Evolutionary conservation across 768 basidiomycete genomes (phyloP), one percentile per base, ranked within the genome.

Genomic region (Cyathus striatus): DNA sequence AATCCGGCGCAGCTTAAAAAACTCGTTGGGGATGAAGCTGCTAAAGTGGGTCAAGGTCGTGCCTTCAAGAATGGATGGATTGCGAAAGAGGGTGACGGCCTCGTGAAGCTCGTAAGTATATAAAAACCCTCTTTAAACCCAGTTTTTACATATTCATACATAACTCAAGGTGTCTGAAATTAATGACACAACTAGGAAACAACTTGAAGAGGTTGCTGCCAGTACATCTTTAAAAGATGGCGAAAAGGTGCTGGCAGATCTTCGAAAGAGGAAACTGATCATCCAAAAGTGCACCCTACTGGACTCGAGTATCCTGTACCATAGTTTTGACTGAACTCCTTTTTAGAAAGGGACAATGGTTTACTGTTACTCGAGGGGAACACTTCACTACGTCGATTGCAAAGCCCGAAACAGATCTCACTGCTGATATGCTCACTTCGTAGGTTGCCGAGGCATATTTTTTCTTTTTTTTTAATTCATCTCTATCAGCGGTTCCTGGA

Each of bases 61-160:
- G 96, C 95, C 16, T 96, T 99, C 77, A 97, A 94, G 70, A 92
- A 88, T 53, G 89, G 87, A 43, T 99, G 96, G 96, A 91, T 98
- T 48, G 75, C 72, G 17, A 98, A 97, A 63, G 87, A 95, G 49
- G 90, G 88, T 6, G 76, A 79, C 49, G 90, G 87, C 16, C 79
- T 99, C 50, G 80, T 95, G 36, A 87, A 88, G 68, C 71, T 83
- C 48, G 94, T 95, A 48, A 51, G 89, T 76, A 9, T n/a, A 48
- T 44, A 27, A 20, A n/a, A 27, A 30, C 21, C 33, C 20, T 41
- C 38, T 30, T 12, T 26, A 21, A 25, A 42, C 32, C 17, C 22
- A 23, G 21, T 12, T 23, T 10, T 38, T 33, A 47, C 6, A 23
- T n/a, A 34, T 33, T 10, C 23, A 30, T 14, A n/a, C 20, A 17